A percentile compares a stretch with the other conserved stretches of the same genome.
Conservation (phyloP, 352 stramenopile genomes). For the Phytophthora cactorum region DNA sequence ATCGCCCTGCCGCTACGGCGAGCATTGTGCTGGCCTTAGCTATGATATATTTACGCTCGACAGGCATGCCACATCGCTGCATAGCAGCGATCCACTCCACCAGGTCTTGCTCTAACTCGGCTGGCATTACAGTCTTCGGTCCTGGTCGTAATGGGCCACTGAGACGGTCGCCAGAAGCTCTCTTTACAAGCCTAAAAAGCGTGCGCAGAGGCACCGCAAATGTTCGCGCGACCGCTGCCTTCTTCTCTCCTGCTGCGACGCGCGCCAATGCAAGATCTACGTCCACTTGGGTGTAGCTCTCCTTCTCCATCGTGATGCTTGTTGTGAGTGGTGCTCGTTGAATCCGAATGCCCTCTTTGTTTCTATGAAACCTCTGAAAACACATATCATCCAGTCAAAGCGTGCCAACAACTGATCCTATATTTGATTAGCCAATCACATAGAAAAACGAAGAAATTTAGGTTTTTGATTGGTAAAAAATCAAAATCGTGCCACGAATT, state of each 20-base stretch:
- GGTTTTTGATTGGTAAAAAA: not conserved
- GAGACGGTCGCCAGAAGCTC: not conserved
- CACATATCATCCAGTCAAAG: not conserved
- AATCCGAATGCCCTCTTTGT: conserved; percentile 2
- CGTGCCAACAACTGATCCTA: not conserved
- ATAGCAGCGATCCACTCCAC: not conserved
- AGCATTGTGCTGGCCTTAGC: not conserved
- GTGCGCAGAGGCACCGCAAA: not conserved
- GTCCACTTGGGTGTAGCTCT: not conserved
- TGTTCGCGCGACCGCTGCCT: not conserved
- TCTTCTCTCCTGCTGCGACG: not conserved
- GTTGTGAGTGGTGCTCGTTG: not conserved
- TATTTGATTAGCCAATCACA: not conserved
- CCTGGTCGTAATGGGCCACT: not conserved
- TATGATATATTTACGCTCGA: not conserved
- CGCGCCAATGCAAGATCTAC: not conserved
- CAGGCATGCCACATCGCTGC: not conserved
- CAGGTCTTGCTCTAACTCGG: not conserved
- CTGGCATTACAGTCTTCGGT: not conserved
- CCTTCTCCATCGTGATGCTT: not conserved
- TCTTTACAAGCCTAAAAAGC: not conserved
- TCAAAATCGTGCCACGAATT: not conserved
- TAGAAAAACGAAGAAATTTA: not conserved
- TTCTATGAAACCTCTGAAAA: conserved; percentile 3
- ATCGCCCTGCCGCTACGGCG: not conserved